These are phyloP conservation scores for Golubevia sp. DNA, from an alignment of 1,284 basidiomycete species.

Conservation along the genomic window DNA sequence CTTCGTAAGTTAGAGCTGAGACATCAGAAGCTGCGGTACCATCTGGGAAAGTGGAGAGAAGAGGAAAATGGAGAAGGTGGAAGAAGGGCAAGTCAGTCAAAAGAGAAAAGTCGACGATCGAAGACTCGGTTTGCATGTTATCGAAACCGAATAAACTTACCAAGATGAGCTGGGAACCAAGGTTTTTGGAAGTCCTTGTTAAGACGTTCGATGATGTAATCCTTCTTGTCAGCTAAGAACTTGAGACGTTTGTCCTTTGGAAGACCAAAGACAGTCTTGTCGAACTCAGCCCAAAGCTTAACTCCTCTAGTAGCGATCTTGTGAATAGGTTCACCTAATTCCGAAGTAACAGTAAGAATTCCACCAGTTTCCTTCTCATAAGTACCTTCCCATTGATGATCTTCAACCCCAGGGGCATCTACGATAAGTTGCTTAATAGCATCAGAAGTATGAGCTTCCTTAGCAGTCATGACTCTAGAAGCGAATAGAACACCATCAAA, in stretches of 20 bases:
- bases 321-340: conserved; percentile 98
- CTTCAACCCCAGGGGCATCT: conserved; percentile 87
- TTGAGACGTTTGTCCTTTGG: conserved; percentile 89
- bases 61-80: background rate
- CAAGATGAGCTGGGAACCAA: conserved; percentile 51
- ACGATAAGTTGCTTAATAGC: conserved; percentile 97
- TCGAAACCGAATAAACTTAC: no score
- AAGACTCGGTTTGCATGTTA: no score
- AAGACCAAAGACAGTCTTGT: conserved; percentile 90
- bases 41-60: conserved; percentile 17
- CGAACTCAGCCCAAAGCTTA: conserved; percentile 98
- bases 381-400: conserved; percentile 90
- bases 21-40: conserved; percentile 77
- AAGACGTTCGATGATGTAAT: conserved; percentile 86
- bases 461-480: conserved; percentile 95
- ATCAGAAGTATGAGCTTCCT: conserved; percentile 92
- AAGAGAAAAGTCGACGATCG: no score
- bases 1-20: conserved; percentile 97
- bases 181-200: conserved; percentile 92
- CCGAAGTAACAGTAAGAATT: conserved; percentile 93
- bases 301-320: conserved; percentile 96
- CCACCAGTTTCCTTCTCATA: conserved; percentile 93
- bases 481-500: conserved; percentile 97
- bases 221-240: conserved; percentile 84
- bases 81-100: background rate